Percentiles rank a stretch among this genome's conserved stretches.
Conservation (phyloP, 192 early-diverging fungal genomes). For the Powellomyces hirtus region DNA sequence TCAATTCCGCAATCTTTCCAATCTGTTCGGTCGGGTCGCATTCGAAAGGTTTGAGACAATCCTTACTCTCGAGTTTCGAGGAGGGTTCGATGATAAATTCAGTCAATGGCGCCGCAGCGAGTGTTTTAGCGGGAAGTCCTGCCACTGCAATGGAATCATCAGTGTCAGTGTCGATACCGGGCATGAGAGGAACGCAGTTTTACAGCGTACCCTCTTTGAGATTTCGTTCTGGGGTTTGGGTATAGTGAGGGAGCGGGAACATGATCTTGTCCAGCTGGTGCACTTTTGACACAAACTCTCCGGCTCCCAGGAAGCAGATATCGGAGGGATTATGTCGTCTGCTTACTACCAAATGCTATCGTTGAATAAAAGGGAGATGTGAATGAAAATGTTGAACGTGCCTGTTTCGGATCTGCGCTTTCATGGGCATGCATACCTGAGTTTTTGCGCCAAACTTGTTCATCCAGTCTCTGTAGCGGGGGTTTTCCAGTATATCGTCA, state of each 20-base stretch:
- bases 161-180: no score
- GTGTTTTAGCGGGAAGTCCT: conserved; percentile 18
- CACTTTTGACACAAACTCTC: conserved; percentile 61
- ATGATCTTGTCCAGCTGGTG: conserved; percentile 59
- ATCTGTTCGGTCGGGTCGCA: not conserved
- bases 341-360: conserved; percentile 70
- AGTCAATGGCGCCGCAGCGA: conserved; percentile 36
- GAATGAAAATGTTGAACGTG: not conserved
- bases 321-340: conserved; percentile 60
- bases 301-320: conserved; percentile 64
- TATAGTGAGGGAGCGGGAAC: conserved; percentile 72
- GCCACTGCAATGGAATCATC: no score
- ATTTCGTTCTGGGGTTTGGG: conserved; percentile 34
- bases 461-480: conserved; percentile 73
- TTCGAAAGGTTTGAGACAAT: conserved; percentile 11
- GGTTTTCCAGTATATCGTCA: conserved; percentile 57
- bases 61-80: conserved; percentile 47
- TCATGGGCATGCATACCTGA: not conserved
- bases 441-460: conserved; percentile 59
- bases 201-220: conserved; percentile 1
- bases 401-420: not conserved
- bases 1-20: not conserved
- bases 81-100: conserved; percentile 64
- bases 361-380: not conserved
- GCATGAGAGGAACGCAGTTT: no score